Evolutionary conservation across 306 rosid genomes (phyloP).

Genomic region (Quercus parvula): DNA sequence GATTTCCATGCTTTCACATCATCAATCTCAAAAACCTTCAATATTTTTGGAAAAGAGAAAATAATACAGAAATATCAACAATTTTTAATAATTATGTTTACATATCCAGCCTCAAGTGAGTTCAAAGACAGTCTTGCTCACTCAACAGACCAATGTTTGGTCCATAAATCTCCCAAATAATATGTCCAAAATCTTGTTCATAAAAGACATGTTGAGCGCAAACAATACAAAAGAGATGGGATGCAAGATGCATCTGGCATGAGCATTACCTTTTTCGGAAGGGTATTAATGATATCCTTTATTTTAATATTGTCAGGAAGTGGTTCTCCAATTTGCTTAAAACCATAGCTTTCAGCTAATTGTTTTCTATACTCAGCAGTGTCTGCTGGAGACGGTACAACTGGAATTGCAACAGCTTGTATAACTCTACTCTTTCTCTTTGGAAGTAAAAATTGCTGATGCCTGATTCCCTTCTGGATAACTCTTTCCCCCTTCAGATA

Average conservation of each 20-base stretch:
- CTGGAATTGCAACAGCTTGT: constrained; percentile 76
- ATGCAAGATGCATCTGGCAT: constrained; percentile 1
- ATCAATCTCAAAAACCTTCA: constrained; percentile 84
- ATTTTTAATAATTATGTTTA: background rate
- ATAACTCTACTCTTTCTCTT: constrained; percentile 39
- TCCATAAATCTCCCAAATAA: background rate
- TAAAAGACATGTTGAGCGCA: background rate
- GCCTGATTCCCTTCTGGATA: constrained; percentile 37
- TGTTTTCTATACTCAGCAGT: constrained; percentile 59
- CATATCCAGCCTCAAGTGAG: background rate
- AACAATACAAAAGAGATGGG: background rate
- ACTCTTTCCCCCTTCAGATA: constrained; percentile 36
- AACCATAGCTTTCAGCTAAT: constrained; percentile 77
- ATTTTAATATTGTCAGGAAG: constrained; percentile 71
- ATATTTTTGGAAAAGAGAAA: constrained; percentile 6
- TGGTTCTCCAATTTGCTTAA: constrained; percentile 71
- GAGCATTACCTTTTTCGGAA: constrained; percentile 74
- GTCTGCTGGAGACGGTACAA: constrained; percentile 50
- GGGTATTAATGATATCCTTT: constrained; percentile 68
- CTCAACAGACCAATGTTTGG: background rate
- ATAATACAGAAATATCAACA: constrained; percentile 3
- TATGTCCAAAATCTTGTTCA: background rate
- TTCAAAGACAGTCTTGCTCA: background rate
- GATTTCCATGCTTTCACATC: constrained; percentile 79
- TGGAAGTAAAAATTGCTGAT: constrained; percentile 22